Base-by-base conservation (phyloP, 169 alveolate genomes). In the Cyclospora cayetanensis region DNA sequence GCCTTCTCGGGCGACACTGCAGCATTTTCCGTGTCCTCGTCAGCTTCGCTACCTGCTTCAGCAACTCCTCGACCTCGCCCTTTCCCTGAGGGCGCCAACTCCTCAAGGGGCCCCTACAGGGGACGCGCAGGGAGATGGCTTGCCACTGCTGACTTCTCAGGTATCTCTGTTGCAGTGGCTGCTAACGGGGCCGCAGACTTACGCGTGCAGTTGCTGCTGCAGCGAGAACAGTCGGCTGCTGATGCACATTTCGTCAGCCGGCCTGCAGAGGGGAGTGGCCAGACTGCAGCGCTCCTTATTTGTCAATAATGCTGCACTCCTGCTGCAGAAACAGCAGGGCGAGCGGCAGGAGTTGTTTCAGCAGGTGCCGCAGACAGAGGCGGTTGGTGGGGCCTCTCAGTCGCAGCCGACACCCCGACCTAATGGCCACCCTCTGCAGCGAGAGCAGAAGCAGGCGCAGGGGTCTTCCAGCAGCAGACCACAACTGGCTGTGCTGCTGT, bases 121-220 rank as follows among this genome's bases (percentile, higher is more conserved):
- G 29, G 29, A 20, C 29, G 9, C 70, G 34, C 11, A 22, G 7
- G 31, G 31, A 4, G 27, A 29, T 20, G 34, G 34, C 70, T 22
- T 22, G 34, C 27, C 31, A 9, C 63, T 72, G 0, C 84, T 72
- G 2, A 39, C 84, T 72, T 7, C 53, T 41, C 65, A 72, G 84
- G 84, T 72, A 60, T 72, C 84, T 72, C 60, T 72, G 84, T 60
- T 72, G 84, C 84, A 41, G 84, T 72, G 84, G 84, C 63, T 72
- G 84, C 84, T 72, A 5, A 39, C 41, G 20, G 52, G 29, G 37
- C 84, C 84, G 11, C 41, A 72, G 31, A 29, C 35, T 25, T 72
- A 72, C 29, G 84, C 63, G 2, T 72, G 84, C 84, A 4, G 84
- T 60, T 20, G 84, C 84, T 20, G 84, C 84, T 39, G 84, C 84